Conservation (phyloP, 345 rosid species). For the Corchorus olitorius region DNA sequence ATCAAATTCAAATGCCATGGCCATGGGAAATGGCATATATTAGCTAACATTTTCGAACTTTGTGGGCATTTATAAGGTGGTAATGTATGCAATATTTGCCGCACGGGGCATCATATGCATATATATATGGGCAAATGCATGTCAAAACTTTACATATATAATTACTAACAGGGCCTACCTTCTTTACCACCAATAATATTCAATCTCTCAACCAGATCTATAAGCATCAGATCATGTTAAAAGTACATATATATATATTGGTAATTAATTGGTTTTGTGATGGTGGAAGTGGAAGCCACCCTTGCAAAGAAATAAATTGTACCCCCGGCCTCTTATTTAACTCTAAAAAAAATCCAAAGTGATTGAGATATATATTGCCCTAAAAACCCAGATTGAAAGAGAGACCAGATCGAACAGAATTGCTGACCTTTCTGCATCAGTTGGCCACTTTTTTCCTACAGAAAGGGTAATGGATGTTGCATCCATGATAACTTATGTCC, state of each 20-base stretch:
- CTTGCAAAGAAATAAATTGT: slow-evolving; percentile 12
- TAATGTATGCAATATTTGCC: too few relatives aligned
- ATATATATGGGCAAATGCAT: too few relatives aligned
- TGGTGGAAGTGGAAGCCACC: slow-evolving; percentile 34
- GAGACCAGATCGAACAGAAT: slow-evolving; percentile 14
- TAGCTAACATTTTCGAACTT: too few relatives aligned
- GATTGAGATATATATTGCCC: slow-evolving; percentile 5
- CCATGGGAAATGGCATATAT: background rate
- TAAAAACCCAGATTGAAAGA: slow-evolving; percentile 11
- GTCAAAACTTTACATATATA: too few relatives aligned
- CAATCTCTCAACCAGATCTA: background rate
- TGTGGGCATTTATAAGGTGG: too few relatives aligned
- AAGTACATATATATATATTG: slow-evolving; percentile 5
- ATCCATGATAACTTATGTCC: slow-evolving; percentile 25
- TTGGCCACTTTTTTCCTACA: background rate
- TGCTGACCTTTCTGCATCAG: slow-evolving; percentile 27
- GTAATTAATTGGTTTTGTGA: too few relatives aligned
- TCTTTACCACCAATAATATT: too few relatives aligned
- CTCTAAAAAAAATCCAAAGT: slow-evolving; percentile 8
- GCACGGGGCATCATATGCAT: background rate
- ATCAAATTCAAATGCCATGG: background rate
- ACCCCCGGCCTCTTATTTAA: background rate
- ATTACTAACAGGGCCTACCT: too few relatives aligned
- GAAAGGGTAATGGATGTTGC: slow-evolving; percentile 15
- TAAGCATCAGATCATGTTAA: too few relatives aligned